Percentiles rank a stretch among this genome's conserved stretches.
phyloP scores from a whole-genome alignment of 2,329 filamentous ascomycete genomes.

The Neobulgaria alba region DNA sequence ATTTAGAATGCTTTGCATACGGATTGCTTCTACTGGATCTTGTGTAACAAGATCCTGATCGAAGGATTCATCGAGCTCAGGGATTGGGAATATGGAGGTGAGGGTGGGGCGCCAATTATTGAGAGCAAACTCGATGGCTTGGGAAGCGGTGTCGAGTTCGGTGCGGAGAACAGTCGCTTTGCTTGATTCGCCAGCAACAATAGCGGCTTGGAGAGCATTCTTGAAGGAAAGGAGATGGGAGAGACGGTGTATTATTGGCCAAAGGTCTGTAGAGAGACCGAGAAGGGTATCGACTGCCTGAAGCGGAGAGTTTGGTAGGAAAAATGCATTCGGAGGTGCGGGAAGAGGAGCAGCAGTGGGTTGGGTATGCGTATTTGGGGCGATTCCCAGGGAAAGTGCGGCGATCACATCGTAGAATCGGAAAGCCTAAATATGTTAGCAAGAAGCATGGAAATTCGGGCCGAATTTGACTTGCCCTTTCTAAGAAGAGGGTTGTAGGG shows the following conservation, averaged over 20 bases:
- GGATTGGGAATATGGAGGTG: background rate
- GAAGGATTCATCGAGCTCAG: slow-evolving; percentile 4
- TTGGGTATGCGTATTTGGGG: slow-evolving; percentile 44
- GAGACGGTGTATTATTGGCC: slow-evolving; percentile 54
- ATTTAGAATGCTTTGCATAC: slow-evolving; percentile 30
- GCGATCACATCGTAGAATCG: slow-evolving; percentile 59
- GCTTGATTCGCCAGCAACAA: slow-evolving; percentile 31
- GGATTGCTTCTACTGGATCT: slow-evolving; percentile 3
- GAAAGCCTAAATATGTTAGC: slow-evolving; percentile 43
- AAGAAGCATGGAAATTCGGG: slow-evolving; percentile 6
- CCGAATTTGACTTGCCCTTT: slow-evolving; percentile 37
- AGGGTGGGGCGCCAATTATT: slow-evolving; percentile 44
- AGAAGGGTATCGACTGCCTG: slow-evolving; percentile 43
- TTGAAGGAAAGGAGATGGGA: slow-evolving; percentile 47
- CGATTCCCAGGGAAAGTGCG: slow-evolving; percentile 50
- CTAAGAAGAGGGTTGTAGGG: slow-evolving; percentile 48
- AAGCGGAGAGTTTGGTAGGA: slow-evolving; percentile 37
- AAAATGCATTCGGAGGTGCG: slow-evolving; percentile 36
- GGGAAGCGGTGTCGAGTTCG: slow-evolving; percentile 32
- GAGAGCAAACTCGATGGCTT: slow-evolving; percentile 46
- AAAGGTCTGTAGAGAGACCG: slow-evolving; percentile 52
- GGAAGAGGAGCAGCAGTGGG: slow-evolving; percentile 39
- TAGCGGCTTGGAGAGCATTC: slow-evolving; percentile 39
- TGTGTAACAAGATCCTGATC: background rate
- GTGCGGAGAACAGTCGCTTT: slow-evolving; percentile 22